These are phyloP conservation scores for Carex arenaria DNA, from an alignment of 202 grass and related monocot species.

Conservation along the genomic window DNA sequence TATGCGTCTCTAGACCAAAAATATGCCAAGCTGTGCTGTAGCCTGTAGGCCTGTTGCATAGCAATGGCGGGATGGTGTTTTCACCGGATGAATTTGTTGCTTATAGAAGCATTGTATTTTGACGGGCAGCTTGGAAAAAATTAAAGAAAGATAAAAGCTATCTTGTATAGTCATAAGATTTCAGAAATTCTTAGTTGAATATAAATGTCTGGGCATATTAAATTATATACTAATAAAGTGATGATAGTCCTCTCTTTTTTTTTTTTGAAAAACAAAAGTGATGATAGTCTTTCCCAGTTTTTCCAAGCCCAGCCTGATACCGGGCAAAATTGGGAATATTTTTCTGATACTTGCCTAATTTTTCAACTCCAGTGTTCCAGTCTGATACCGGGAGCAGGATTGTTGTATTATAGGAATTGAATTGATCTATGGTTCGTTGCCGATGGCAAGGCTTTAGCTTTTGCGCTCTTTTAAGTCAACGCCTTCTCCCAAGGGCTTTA, in stretches of 20 bases:
- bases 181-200: background rate
- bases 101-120: background rate
- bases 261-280: too few relatives aligned
- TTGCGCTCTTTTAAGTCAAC: background rate
- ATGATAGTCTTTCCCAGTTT: background rate
- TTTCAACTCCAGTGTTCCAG: background rate
- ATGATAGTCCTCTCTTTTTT: too few relatives aligned
- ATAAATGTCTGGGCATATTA: background rate
- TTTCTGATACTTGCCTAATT: background rate
- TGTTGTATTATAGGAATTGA: background rate
- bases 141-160: background rate
- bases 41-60: background rate
- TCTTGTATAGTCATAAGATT: background rate
- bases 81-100: background rate
- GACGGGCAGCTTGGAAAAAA: background rate
- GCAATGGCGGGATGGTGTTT: background rate
- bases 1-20: background rate
- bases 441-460: background rate
- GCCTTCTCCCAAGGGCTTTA: background rate
- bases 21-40: background rate
- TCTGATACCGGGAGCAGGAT: background rate
- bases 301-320: too few relatives aligned
- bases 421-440: background rate
- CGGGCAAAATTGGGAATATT: background rate
- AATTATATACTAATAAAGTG: background rate